These are phyloP conservation scores for Zelopaecilomyces penicillatus DNA, from an alignment of 2,329 filamentous ascomycete genomes.

Conservation along the genomic window DNA sequence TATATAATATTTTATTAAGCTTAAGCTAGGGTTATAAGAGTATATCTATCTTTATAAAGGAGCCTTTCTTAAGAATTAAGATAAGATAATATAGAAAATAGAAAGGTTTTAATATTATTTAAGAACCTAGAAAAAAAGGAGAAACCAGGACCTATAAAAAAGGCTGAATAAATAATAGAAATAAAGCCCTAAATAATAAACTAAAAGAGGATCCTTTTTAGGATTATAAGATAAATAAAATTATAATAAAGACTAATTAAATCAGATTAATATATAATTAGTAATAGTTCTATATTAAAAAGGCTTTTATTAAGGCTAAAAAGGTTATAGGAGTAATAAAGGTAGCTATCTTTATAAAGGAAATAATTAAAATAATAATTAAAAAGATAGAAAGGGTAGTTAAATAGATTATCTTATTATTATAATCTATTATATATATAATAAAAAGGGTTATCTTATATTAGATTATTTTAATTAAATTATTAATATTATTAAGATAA, in stretches of 20 bases:
- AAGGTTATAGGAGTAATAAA: neutral
- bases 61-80: neutral
- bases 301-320: neutral
- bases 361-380: neutral
- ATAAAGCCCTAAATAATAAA: neutral
- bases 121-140: neutral
- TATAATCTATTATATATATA: too few species aligned
- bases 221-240: neutral
- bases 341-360: neutral
- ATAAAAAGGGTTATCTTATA: too few species aligned
- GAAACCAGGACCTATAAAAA: neutral
- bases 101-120: neutral
- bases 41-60: neutral
- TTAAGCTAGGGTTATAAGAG: neutral
- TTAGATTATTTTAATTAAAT: too few species aligned
- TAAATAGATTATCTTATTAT: too few species aligned
- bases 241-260: neutral
- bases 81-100: neutral
- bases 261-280: neutral
- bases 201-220: neutral
- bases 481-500: too few species aligned
- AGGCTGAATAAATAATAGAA: neutral
- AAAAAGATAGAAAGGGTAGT: neutral
- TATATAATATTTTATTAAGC: neutral
- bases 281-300: neutral